Percentiles rank a stretch among this genome's conserved stretches.
Evolutionary conservation across 2,329 filamentous ascomycete genomes (phyloP).

Genomic region (Mycosphaerella sp.): DNA sequence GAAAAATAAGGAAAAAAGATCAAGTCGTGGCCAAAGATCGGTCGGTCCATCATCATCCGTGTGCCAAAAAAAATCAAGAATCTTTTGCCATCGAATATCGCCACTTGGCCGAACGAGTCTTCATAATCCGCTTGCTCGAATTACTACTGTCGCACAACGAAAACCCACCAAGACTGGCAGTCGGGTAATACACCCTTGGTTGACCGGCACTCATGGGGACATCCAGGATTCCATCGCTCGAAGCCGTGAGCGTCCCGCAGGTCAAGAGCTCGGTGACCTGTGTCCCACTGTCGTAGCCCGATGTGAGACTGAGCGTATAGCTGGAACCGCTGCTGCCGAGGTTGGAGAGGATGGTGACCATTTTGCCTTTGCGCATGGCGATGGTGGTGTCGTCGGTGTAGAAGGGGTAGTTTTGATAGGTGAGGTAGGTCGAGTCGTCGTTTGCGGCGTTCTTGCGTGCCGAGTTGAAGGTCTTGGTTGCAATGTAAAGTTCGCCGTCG

Average conservation of each 20-base stretch:
- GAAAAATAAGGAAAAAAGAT: too few species aligned
- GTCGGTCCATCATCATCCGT: too few species aligned
- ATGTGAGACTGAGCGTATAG: conserved; percentile 28
- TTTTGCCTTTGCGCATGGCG: conserved; percentile 45
- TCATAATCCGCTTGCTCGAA: neutral
- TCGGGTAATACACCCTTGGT: conserved; percentile 35
- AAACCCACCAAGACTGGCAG: conserved; percentile 6
- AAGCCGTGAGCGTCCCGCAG: conserved; percentile 31
- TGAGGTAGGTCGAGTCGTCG: conserved; percentile 36
- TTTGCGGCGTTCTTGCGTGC: conserved; percentile 44
- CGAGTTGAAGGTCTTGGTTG: conserved; percentile 43
- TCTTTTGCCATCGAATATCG: neutral
- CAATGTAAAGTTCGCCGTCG: conserved; percentile 17
- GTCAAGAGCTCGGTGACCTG: conserved; percentile 36
- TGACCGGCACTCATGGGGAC: conserved; percentile 35
- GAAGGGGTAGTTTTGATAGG: conserved; percentile 36
- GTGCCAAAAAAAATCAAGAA: too few species aligned
- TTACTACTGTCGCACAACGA: neutral
- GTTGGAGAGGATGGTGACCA: conserved; percentile 37
- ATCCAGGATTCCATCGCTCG: conserved; percentile 25
- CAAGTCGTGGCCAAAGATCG: too few species aligned
- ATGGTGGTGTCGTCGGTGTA: conserved; percentile 40
- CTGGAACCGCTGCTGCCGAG: conserved; percentile 23
- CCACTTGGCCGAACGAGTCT: conserved; percentile 3
- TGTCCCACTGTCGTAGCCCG: conserved; percentile 26